phyloP scores from a whole-genome alignment of 1,139 yeast genomes.

The Pichiaceae sp. region DNA sequence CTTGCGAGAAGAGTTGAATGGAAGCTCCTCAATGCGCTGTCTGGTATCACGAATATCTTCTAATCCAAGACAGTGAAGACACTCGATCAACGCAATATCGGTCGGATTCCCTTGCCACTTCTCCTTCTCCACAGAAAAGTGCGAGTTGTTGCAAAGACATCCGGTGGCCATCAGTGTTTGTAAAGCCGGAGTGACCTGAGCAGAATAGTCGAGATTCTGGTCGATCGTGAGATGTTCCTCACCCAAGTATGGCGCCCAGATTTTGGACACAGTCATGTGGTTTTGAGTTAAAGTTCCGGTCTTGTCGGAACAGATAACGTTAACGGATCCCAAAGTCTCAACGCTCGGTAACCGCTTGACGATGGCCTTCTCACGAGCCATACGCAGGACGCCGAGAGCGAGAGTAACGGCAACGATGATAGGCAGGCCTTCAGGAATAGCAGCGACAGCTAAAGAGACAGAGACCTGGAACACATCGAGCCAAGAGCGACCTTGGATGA shows the following conservation, averaged over 20 bases:
- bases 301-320: constrained; percentile 90
- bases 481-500: constrained; percentile 87
- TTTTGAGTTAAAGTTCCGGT: constrained; percentile 94
- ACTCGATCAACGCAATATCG: constrained; percentile 81
- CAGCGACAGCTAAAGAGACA: constrained; percentile 94
- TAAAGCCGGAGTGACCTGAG: constrained; percentile 43
- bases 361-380: constrained; percentile 91
- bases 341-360: constrained; percentile 91
- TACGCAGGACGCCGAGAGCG: constrained; percentile 88
- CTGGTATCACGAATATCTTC: constrained; percentile 58
- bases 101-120: constrained; percentile 86
- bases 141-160: constrained; percentile 74
- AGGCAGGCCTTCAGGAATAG: constrained; percentile 96
- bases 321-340: constrained; percentile 91
- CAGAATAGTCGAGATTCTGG: constrained; percentile 32
- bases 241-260: constrained; percentile 70
- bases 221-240: constrained; percentile 39
- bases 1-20: constrained; percentile 79
- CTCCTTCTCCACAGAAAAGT: constrained; percentile 59
- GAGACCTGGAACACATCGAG: constrained; percentile 96
- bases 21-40: constrained; percentile 60
- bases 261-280: constrained; percentile 83
- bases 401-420: constrained; percentile 93
- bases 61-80: constrained; percentile 60
- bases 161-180: constrained; percentile 56